Evolutionary conservation across 306 rosid species (phyloP).

Genomic region (Casuarina equisetifolia): DNA sequence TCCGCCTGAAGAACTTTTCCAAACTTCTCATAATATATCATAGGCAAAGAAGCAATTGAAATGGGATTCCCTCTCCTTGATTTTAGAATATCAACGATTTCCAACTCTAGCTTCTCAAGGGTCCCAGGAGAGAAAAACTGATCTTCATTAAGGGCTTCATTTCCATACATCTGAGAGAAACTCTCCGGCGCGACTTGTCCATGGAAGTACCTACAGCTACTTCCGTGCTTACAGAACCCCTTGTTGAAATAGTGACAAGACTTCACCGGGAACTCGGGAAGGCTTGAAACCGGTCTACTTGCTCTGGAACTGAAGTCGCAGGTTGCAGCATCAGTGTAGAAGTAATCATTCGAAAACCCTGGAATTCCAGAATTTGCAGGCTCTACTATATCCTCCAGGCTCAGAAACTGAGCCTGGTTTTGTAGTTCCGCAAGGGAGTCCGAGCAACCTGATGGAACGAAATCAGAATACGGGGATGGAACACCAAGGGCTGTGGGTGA

Average conservation of each 20-base stretch:
- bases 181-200: slow-evolving; percentile 45
- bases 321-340: slow-evolving; percentile 32
- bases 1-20: slow-evolving; percentile 79
- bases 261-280: slow-evolving; percentile 51
- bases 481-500: slow-evolving; percentile 30
- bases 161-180: slow-evolving; percentile 39
- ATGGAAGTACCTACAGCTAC: slow-evolving; percentile 62
- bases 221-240: slow-evolving; percentile 88
- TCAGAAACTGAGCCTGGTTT: slow-evolving; percentile 31
- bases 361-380: slow-evolving; percentile 30
- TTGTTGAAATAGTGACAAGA: slow-evolving; percentile 69
- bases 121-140: slow-evolving; percentile 52
- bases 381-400: slow-evolving; percentile 52
- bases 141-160: slow-evolving; percentile 43
- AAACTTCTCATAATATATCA: slow-evolving; percentile 70
- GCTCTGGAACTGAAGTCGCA: slow-evolving; percentile 29
- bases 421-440: slow-evolving; percentile 50
- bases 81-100: slow-evolving; percentile 64
- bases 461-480: slow-evolving; percentile 34
- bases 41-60: slow-evolving; percentile 84
- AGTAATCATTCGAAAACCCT: slow-evolving; percentile 35
- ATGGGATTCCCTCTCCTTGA: slow-evolving; percentile 65
- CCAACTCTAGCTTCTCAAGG: slow-evolving; percentile 65
- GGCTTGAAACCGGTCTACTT: slow-evolving; percentile 36
- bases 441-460: slow-evolving; percentile 27